Conservation (phyloP, 176 grass and related monocot genomes). For the Raddia distichophylla region DNA sequence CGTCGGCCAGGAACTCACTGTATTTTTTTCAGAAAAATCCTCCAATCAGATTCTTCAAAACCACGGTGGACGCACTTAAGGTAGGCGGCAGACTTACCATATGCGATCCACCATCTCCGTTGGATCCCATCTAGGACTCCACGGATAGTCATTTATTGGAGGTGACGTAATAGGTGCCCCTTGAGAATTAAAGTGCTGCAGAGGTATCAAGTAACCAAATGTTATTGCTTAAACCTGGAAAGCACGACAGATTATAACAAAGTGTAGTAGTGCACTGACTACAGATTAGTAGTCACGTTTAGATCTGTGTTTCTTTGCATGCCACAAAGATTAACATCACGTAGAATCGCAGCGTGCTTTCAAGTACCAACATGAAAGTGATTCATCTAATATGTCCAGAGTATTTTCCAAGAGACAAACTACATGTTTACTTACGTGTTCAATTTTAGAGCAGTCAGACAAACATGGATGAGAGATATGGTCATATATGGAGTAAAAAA, state of each 20-base stretch:
- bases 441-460: not conserved
- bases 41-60: slow-evolving; percentile 7
- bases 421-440: not conserved
- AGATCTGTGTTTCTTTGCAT: not conserved
- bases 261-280: not conserved
- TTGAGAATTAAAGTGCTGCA: slow-evolving; percentile 79
- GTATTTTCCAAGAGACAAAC: not conserved
- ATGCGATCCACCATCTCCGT: slow-evolving; percentile 76
- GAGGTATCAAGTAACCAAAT: not conserved
- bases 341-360: not conserved
- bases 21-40: slow-evolving; percentile 9
- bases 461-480: not conserved
- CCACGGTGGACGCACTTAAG: slow-evolving; percentile 9
- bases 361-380: not conserved
- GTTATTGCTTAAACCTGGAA: slow-evolving; percentile 15
- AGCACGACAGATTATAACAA: not conserved
- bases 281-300: not conserved
- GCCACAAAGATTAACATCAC: not conserved
- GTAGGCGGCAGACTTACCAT: slow-evolving; percentile 61
- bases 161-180: slow-evolving; percentile 62
- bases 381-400: not conserved
- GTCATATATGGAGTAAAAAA: not conserved
- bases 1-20: slow-evolving; percentile 78
- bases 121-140: slow-evolving; percentile 93
- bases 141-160: slow-evolving; percentile 84